Evolutionary conservation across 495 filamentous ascomycete genomes (phyloP).

Genomic region (Penicillium malachiteum): DNA sequence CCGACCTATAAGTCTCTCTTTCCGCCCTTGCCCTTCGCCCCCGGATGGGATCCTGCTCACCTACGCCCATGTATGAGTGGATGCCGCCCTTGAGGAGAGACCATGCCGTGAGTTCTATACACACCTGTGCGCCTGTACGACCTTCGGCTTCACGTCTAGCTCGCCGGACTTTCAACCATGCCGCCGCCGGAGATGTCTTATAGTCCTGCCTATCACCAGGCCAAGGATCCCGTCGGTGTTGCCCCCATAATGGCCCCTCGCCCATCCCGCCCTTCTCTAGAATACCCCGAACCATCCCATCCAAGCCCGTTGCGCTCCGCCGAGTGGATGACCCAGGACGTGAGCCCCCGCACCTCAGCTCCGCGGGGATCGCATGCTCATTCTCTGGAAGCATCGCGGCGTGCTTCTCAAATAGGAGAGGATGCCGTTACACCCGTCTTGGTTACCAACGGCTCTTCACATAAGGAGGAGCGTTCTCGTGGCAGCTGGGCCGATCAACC

Average conservation of each 20-base stretch:
- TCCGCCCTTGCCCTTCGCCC: slow-evolving; percentile 17
- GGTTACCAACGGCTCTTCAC: slow-evolving; percentile 27
- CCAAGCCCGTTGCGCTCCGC: slow-evolving; percentile 13
- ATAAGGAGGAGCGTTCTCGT: slow-evolving; percentile 35
- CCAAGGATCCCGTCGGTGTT: slow-evolving; percentile 26
- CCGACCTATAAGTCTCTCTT: slow-evolving; percentile 35
- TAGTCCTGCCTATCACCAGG: slow-evolving; percentile 40
- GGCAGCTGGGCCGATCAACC: slow-evolving; percentile 42
- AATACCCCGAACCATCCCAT: slow-evolving; percentile 14
- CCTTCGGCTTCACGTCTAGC: slow-evolving; percentile 15
- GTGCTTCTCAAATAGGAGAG: slow-evolving; percentile 19
- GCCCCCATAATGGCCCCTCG: slow-evolving; percentile 20
- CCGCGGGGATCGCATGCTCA: slow-evolving; percentile 18
- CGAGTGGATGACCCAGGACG: slow-evolving; percentile 11
- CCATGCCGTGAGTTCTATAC: slow-evolving; percentile 40
- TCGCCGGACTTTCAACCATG: slow-evolving; percentile 22
- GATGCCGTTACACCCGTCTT: slow-evolving; percentile 27
- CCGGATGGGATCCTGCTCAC: slow-evolving; percentile 14
- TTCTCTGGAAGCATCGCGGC: slow-evolving; percentile 18
- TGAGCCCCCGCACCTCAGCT: slow-evolving; percentile 18
- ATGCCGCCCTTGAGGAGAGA: slow-evolving; percentile 30
- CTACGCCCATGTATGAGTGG: slow-evolving; percentile 15
- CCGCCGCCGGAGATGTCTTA: slow-evolving; percentile 43
- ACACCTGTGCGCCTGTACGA: slow-evolving; percentile 41
- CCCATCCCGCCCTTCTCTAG: slow-evolving; percentile 23